Evolutionary conservation across 2,329 filamentous ascomycete genomes (phyloP), one percentile per base, ranked within the genome.

Genomic region (Aspergillus sp.): DNA sequence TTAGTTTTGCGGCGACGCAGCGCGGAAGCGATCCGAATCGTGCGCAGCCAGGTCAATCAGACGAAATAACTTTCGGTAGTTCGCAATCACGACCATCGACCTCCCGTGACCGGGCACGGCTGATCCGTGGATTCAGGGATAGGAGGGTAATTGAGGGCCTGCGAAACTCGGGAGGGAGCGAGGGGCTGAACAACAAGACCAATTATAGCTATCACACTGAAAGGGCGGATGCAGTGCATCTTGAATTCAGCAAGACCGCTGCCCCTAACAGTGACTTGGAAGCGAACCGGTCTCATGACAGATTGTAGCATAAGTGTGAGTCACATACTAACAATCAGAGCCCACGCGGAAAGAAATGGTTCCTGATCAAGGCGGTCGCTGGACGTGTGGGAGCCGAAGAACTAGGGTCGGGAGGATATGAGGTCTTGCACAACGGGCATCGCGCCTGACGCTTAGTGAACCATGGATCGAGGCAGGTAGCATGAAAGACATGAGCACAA

Each of bases 401-500:
- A 30, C 6, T 13, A 13, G 37, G 46, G 1, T 54, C 40, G 12
- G 56, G 56, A 27, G 33, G 51, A 17, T 60, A 64, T 34, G 30
- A 57, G 22, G 49, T 61, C 78, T 98, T 98, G 82, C 95, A 98
- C 8, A 98, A 86, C 5, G 95, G 95, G 73, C 95, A 99, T 79
- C 93, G 97, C 17, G 95, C 95, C 63, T 93, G 88, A 61, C 95
- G 86, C 70, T 89, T 93, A 3, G 93, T 98, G 61, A 99, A 79
- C 95, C 95, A 99, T 8, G 95, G 95, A 67, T 99, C 95, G 44
- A 99, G 85, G 71, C 95, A 99, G 30, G 88, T 89, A 51, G 91
- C 91, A 72, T 99, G 95, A 83, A 98, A 99, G 54, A 93, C 92
- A 75, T 98, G 95, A n/a, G 93, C 93, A 68, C 95, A 98, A 4